phyloP scores from a whole-genome alignment of 345 rosid species.

The Murraya koenigii region DNA sequence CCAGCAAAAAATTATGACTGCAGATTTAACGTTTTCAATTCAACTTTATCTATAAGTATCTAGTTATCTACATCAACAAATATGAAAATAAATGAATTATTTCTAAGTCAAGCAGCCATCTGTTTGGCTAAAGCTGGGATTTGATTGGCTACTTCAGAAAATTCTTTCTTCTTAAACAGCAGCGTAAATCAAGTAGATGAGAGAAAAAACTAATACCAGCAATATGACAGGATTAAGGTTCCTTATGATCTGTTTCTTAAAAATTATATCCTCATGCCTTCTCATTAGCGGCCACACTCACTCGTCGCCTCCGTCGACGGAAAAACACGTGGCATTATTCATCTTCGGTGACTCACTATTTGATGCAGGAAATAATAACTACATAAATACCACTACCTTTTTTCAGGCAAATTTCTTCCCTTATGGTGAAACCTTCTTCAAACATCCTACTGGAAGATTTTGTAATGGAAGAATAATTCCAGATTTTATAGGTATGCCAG shows the following conservation, averaged over 20 bases:
- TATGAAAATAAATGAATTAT: no score
- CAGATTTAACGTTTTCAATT: no score
- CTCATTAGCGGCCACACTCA: not conserved
- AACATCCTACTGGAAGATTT: slow-evolving; percentile 8
- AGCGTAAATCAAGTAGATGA: not conserved
- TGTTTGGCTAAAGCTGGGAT: not conserved
- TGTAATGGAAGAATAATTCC: slow-evolving; percentile 1
- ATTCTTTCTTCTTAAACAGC: not conserved
- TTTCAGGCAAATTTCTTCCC: not conserved
- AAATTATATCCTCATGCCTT: not conserved
- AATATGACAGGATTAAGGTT: not conserved
- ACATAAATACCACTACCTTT: slow-evolving; percentile 10
- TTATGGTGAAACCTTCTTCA: slow-evolving; percentile 4
- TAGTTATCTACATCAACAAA: no score
- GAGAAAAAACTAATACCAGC: not conserved
- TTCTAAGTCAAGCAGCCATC: not conserved
- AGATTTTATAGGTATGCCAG: slow-evolving; percentile 17
- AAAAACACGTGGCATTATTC: slow-evolving; percentile 17
- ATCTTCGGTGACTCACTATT: slow-evolving; percentile 36
- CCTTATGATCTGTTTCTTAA: not conserved
- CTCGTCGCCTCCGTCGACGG: no score
- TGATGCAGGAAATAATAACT: slow-evolving; percentile 38
- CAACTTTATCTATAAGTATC: no score
- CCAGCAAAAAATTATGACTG: no score
- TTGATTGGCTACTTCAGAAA: not conserved